Percentiles rank a stretch among this genome's conserved stretches.
phyloP scores from a whole-genome alignment of 495 filamentous ascomycete species.

The Aspergillus affinis region DNA sequence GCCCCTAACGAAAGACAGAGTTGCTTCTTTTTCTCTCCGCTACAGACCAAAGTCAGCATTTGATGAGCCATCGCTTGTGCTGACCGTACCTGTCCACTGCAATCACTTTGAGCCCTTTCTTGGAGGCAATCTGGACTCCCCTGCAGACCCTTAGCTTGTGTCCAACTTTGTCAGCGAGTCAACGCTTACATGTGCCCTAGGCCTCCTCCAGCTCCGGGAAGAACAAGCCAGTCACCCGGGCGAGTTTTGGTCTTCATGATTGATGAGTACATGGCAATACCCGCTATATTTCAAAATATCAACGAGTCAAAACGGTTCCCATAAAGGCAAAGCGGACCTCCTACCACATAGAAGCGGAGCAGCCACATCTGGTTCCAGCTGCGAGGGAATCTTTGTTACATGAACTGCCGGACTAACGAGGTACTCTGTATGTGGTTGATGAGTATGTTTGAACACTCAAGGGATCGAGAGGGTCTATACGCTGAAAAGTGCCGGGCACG shows the following conservation, averaged over 20 bases:
- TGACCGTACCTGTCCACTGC: constrained; percentile 41
- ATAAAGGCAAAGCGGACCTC: neutral
- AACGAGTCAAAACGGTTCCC: neutral
- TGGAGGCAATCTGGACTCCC: constrained; percentile 45
- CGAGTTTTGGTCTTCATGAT: constrained; percentile 44
- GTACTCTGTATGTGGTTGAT: constrained; percentile 29
- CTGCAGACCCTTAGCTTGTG: constrained; percentile 15
- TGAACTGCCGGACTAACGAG: constrained; percentile 42
- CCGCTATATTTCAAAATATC: constrained; percentile 20
- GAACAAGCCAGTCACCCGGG: constrained; percentile 41
- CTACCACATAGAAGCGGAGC: constrained; percentile 45
- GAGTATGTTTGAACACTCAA: neutral
- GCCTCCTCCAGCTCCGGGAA: constrained; percentile 45
- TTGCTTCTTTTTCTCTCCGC: constrained; percentile 41
- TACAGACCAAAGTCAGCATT: constrained; percentile 11
- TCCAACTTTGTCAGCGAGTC: neutral
- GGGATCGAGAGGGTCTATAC: constrained; percentile 19
- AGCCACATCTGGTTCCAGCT: constrained; percentile 33
- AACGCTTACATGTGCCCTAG: constrained; percentile 42
- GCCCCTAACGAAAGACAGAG: constrained; percentile 42
- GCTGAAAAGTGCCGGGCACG: constrained; percentile 47
- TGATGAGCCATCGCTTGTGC: neutral
- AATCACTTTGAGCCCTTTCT: constrained; percentile 41
- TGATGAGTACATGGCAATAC: constrained; percentile 50
- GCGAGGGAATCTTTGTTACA: constrained; percentile 37